Percentiles rank a stretch among this genome's conserved stretches.
Evolutionary conservation across 441 rosid species (phyloP).

Genomic region (Arabidopsis hybrid): DNA sequence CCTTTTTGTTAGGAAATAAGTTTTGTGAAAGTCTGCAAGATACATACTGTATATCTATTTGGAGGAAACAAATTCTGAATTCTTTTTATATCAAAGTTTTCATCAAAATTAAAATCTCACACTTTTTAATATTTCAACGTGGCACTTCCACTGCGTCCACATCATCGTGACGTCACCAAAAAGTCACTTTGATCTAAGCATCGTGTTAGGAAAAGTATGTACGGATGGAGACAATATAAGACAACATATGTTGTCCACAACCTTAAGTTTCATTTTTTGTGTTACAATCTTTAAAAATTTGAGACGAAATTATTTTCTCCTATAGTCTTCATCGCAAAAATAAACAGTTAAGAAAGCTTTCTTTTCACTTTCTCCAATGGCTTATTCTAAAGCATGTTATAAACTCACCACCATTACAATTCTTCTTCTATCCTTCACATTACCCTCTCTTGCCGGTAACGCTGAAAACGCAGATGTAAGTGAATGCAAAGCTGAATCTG

Average conservation of each 20-base stretch:
- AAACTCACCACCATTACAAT: background rate
- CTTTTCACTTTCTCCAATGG: slow-evolving; percentile 3
- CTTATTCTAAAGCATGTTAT: slow-evolving; percentile 5
- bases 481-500: slow-evolving; percentile 15
- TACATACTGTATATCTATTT: no score
- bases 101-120: background rate
- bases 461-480: slow-evolving; percentile 11
- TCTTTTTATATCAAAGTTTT: background rate
- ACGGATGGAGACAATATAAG: background rate
- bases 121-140: background rate
- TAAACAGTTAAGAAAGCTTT: background rate
- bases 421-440: slow-evolving; percentile 10
- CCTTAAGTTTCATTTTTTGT: background rate
- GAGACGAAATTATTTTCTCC: background rate
- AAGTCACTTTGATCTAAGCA: background rate
- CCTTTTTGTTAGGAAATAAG: no score
- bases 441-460: slow-evolving; percentile 9
- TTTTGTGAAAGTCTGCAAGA: no score
- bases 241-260: background rate
- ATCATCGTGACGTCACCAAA: background rate
- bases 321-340: background rate
- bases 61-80: background rate
- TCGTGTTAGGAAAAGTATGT: background rate
- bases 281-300: slow-evolving; percentile 9
- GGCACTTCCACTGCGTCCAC: no score